Evolutionary conservation across 768 basidiomycete species (phyloP), one percentile per base, ranked within the genome.

Genomic region (Tylopilus intermedius): DNA sequence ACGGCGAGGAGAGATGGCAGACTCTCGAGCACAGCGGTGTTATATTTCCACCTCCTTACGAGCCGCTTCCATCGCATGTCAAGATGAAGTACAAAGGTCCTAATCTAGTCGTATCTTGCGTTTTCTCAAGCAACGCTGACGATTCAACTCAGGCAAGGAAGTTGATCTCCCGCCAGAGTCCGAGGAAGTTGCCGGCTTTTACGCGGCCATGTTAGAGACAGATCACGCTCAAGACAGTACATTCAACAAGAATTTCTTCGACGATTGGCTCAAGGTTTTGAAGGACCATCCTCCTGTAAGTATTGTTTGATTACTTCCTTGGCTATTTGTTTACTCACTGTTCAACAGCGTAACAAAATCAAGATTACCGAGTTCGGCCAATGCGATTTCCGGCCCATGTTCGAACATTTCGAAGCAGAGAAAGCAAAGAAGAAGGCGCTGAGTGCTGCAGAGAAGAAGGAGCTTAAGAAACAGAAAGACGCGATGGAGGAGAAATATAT

Each of bases 101-200:
- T 79, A 69, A 55, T 57, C 32, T 43, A 39, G 38, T 57, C 35
- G 38, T 51, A 42, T 61, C 48, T 54, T 51, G 45, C 44, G 33
- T 38, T 51, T 49, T 47, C 45, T 13, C 38, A 32, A 41, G 24
- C 35, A 46, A 49, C 30, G 45, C 58, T 69, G 53, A 70, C 55
- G 10, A 45, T 50, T 49, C 37, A 29, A 30, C 60, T 37, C 60
- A 96, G 95, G 92, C 58, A 82, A 86, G 69, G 67, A 76, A 10
- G 79, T 97, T 27, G 77, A 85, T 61, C 82, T 99, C 32, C 83
- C 92, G 21, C 82, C 79, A 11, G 91, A 86, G 55, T 78, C 94
- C 7, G 96, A 99, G 71, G 96, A 99, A 69, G 95, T 98, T 43
- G 95, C 96, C 27, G 88, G 89, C 8, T 99, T 99, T 71, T 99